Base-by-base conservation (phyloP, 768 basidiomycete species). In the Suillus paluster region DNA sequence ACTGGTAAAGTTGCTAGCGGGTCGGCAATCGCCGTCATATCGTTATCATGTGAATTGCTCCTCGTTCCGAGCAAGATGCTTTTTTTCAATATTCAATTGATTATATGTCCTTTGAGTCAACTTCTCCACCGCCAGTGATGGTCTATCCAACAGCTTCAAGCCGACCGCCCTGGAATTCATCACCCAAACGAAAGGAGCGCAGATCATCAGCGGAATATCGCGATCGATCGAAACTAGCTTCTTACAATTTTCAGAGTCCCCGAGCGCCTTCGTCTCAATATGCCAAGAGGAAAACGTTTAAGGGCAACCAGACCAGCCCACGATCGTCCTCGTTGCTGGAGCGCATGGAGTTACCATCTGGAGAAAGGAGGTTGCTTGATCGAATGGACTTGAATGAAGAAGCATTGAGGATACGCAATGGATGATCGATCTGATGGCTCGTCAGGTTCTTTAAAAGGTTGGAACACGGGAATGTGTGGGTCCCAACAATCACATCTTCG, bases 401-500 rank as follows among this genome's bases (percentile, higher is more conserved):
- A 54, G 34, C 34, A 23, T 54, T 38, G 52, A 9, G 6, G n/a
- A 52, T 12, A 21, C 30, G n/a, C n/a, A n/a, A n/a, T n/a, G n/a
- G n/a, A n/a, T n/a, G n/a, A n/a, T n/a, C 49, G n/a, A 53, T n/a
- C n/a, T 36, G 33, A 36, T 34, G 34, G n/a, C 21, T 53, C 52
- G 19, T 33, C 19, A 2, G 5, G 33, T 34, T 6, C 34, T 30
- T 17, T 50, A 10, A 27, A 50, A 30, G 27, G 49, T 5, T 50
- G 27, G 27, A 30, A 21, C 34, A 21, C 52, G 34, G 23, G 21
- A 5, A 54, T 23, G 8, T 53, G 6, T 53, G 14, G 33, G 52
- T 53, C 34, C 15, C 33, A 9, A 23, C 72, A 49, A 58, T 58
- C 53, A 44, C 58, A n/a, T 60, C 58, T 14, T 30, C 60, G 0